Conservation (phyloP, 768 basidiomycete genomes). For the Leccinum boreale region DNA sequence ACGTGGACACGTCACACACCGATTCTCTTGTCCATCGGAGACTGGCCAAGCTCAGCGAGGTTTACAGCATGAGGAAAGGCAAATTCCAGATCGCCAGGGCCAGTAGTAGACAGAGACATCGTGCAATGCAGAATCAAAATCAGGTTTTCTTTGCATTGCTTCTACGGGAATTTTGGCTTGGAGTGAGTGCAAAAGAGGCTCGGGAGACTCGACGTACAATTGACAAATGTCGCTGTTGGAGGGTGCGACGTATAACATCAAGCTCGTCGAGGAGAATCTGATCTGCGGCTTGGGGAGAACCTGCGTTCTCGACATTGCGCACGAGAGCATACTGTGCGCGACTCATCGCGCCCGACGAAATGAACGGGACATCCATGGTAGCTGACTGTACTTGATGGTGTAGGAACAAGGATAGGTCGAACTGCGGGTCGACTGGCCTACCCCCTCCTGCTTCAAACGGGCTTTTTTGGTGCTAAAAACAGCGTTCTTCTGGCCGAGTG, state of each 20-base stretch:
- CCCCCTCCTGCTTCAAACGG: neutral
- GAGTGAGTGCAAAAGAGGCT: neutral
- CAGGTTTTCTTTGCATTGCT: slow-evolving; percentile 61
- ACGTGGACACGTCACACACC: slow-evolving; percentile 37
- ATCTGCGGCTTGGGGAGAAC: slow-evolving; percentile 57
- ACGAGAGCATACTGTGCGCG: slow-evolving; percentile 75
- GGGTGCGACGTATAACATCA: slow-evolving; percentile 47
- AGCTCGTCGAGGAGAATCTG: slow-evolving; percentile 59
- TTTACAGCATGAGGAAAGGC: slow-evolving; percentile 75
- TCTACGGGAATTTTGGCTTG: slow-evolving; percentile 37
- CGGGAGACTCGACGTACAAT: slow-evolving; percentile 43
- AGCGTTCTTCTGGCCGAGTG: slow-evolving; percentile 17
- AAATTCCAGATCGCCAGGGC: slow-evolving; percentile 54
- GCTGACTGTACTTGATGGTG: neutral
- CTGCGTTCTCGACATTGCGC: slow-evolving; percentile 63
- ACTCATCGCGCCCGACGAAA: slow-evolving; percentile 74
- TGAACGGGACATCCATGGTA: slow-evolving; percentile 75
- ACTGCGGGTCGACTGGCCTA: neutral
- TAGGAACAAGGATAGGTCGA: neutral
- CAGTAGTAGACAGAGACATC: slow-evolving; percentile 43
- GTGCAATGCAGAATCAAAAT: slow-evolving; percentile 70
- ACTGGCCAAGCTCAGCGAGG: slow-evolving; percentile 66
- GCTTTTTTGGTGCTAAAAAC: slow-evolving; percentile 3
- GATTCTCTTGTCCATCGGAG: slow-evolving; percentile 61
- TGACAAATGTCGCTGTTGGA: slow-evolving; percentile 48